Evolutionary conservation across 345 rosid genomes (phyloP), one percentile per base, ranked within the genome.

Genomic region (Luvunga scandens): DNA sequence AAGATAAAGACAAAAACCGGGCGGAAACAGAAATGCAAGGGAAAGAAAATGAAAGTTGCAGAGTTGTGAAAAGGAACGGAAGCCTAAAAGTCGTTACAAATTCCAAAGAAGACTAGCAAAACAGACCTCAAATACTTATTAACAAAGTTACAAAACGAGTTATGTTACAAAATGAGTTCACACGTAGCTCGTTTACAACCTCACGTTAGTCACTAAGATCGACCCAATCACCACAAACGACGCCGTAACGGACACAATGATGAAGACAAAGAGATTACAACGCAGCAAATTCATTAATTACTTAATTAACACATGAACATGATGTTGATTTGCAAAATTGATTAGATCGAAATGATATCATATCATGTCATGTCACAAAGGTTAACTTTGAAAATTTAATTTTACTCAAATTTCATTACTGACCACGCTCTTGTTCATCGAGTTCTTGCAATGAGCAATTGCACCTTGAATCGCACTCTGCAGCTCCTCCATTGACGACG

Each of bases 381-480:
- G 19, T 24, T 19, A 24, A 36, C 22, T 24, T 28, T 38, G 2
- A 27, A 50, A 27, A 71, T 0, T 74, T 3, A 38, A 16, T 19
- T 21, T 21, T 50, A 24, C 14, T 84, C 62, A 82, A 78, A 83
- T 73, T 83, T 83, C 88, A 21, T 84, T 88, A 90, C 88, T 86
- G 75, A 80, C 82, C 84, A 85, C 48, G 24, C 38, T 75, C 78
- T 82, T 87, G 83, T 79, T 88, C 94, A 91, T 78, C 25, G 97
- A 93, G 85, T 93, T 93, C 85, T 93, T 93, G 90, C 97, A 93
- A 75, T 91, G 97, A 69, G 93, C 88, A 57, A 92, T 93, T 45
- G 99, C 99, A 69, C 99, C 96, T 86, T 95, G 98, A 57, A 93
- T 93, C 21, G 99, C 98, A 74, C 91, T 89, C 77, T 92, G 99